Evolutionary conservation across 805 yeast genomes (phyloP).

Genomic region (Brettanomyces sp.): DNA sequence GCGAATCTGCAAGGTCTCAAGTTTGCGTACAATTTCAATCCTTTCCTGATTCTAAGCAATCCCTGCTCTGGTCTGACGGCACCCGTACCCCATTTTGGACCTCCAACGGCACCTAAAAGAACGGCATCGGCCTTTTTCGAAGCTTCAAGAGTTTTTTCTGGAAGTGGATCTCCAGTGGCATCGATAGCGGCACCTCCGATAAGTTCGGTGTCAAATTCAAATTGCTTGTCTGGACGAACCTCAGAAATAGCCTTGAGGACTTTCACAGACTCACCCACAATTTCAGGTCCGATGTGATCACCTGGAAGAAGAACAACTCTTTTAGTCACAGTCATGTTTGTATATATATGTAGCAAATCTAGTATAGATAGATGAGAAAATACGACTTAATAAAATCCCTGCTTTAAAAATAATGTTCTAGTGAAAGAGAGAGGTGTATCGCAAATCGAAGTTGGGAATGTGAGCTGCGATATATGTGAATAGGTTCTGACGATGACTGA

Average conservation of each 20-base stretch:
- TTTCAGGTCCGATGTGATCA: constrained; percentile 94
- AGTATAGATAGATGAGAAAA: not conserved
- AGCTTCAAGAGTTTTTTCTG: constrained; percentile 75
- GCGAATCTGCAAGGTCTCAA: constrained; percentile 95
- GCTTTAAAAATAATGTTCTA: too few relatives aligned
- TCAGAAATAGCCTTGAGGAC: constrained; percentile 73
- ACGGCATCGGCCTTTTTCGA: constrained; percentile 89
- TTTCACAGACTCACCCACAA: constrained; percentile 83
- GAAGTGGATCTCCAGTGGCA: constrained; percentile 87
- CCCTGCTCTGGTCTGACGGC: constrained; percentile 97
- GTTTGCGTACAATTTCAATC: constrained; percentile 88
- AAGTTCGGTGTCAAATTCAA: constrained; percentile 72
- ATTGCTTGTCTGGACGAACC: constrained; percentile 46
- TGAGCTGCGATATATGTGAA: too few relatives aligned
- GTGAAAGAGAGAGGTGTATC: too few relatives aligned
- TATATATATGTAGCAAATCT: not conserved
- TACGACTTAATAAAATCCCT: too few relatives aligned
- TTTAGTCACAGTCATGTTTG: constrained; percentile 29
- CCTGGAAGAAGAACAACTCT: constrained; percentile 88
- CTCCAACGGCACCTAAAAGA: constrained; percentile 97
- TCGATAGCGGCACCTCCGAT: constrained; percentile 99
- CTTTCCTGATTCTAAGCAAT: constrained; percentile 86
- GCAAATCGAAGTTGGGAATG: too few relatives aligned
- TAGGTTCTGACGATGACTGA: too few relatives aligned
- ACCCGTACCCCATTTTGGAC: constrained; percentile 99